Conservation (phyloP, 768 basidiomycete genomes). For the Suillus subluteus region DNA sequence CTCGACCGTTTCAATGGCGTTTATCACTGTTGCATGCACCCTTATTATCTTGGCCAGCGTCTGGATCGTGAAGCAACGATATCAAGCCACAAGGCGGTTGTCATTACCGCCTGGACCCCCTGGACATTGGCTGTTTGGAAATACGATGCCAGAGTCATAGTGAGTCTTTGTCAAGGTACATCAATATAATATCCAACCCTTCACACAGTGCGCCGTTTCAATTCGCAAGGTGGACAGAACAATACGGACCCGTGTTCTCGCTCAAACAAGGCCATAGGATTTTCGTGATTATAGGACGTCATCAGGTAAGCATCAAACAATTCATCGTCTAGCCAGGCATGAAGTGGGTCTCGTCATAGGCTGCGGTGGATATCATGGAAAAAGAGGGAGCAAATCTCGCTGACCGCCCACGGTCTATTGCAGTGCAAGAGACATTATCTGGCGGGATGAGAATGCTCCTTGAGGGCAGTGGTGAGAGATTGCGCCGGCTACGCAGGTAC, state of each 20-base stretch:
- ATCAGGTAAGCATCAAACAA: conserved; percentile 15
- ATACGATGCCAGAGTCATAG: conserved; percentile 22
- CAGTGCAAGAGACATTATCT: conserved; percentile 38
- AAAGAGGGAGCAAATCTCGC: conserved; percentile 39
- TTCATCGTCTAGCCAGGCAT: neutral
- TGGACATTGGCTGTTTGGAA: conserved; percentile 9
- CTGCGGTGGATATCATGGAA: conserved; percentile 44
- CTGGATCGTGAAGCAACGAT: too few relatives aligned
- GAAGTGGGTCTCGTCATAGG: conserved; percentile 31
- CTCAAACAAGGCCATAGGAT: conserved; percentile 46
- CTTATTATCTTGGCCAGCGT: too few relatives aligned
- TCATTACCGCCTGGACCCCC: too few relatives aligned
- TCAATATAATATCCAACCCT: neutral
- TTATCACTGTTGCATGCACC: too few relatives aligned
- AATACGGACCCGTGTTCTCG: conserved; percentile 63
- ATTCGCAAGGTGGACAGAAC: conserved; percentile 59
- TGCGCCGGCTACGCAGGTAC: conserved; percentile 26
- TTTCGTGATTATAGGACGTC: conserved; percentile 28
- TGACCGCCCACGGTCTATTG: conserved; percentile 41
- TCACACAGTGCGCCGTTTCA: conserved; percentile 12
- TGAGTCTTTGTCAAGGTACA: conserved; percentile 22
- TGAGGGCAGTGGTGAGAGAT: conserved; percentile 30
- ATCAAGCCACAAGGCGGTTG: too few relatives aligned
- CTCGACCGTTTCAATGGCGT: too few relatives aligned
- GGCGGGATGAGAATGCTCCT: conserved; percentile 37